Conservation (phyloP, 495 filamentous ascomycete genomes). For the Lasiosphaeria hispida region DNA sequence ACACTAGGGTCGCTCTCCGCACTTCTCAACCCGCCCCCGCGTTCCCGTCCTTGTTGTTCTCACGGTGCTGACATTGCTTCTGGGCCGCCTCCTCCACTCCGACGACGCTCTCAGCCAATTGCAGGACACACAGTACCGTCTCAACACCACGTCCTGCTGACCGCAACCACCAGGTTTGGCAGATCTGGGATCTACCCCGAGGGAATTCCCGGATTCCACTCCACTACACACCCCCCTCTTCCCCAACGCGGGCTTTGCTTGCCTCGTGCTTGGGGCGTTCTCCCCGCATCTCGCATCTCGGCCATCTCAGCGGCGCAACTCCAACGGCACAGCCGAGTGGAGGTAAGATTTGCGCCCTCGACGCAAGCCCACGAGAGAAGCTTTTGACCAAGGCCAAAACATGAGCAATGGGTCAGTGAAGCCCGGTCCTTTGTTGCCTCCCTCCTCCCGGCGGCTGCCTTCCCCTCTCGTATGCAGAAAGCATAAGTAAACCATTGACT, state of each 20-base stretch:
- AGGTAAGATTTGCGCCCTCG: conserved; percentile 1
- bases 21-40: conserved; percentile 11
- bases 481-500: too few species aligned
- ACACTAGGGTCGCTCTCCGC: conserved; percentile 13
- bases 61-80: neutral
- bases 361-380: conserved; percentile 1
- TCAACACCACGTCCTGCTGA: neutral
- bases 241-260: neutral
- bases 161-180: conserved; percentile 3
- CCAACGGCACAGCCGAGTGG: conserved; percentile 10
- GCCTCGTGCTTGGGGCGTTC: neutral
- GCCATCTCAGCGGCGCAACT: neutral
- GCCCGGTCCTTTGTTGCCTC: neutral
- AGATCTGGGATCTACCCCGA: conserved; percentile 3
- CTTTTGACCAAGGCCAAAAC: conserved; percentile 3
- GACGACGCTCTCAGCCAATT: conserved; percentile 4
- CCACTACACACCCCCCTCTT: neutral
- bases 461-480: neutral
- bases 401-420: conserved; percentile 18
- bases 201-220: neutral
- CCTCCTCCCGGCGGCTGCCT: neutral
- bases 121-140: neutral
- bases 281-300: neutral
- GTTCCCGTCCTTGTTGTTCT: neutral
- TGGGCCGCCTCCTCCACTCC: neutral